Conservation (phyloP, 441 rosid genomes). For the Hypseocharis bilobata region DNA sequence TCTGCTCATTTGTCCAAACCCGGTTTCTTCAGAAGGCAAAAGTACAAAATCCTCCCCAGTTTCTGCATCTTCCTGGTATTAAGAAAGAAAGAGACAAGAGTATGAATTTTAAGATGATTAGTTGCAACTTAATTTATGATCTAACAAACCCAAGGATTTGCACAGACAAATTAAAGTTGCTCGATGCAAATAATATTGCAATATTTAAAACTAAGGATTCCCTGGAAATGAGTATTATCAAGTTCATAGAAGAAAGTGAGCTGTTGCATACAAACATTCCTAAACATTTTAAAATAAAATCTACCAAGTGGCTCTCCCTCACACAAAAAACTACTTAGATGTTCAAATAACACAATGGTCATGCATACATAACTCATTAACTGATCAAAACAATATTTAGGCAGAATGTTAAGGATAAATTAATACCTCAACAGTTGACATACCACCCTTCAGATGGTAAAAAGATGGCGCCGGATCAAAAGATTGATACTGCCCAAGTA, state of each 20-base stretch:
- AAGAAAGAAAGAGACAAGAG: conserved; percentile 11
- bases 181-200: no score
- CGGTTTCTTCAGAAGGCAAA: conserved; percentile 44
- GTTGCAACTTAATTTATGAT: neutral
- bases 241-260: neutral
- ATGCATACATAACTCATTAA: neutral
- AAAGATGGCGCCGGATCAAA: conserved; percentile 49
- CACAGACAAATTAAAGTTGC: neutral
- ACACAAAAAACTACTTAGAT: neutral
- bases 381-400: neutral
- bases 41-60: conserved; percentile 40
- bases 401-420: conserved; percentile 10
- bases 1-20: conserved; percentile 37
- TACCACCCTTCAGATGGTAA: conserved; percentile 43
- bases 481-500: conserved; percentile 54
- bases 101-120: neutral
- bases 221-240: neutral
- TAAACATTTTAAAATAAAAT: neutral
- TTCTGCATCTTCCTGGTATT: conserved; percentile 46
- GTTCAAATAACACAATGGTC: neutral
- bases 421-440: conserved; percentile 57
- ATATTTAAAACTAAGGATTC: neutral
- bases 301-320: no score
- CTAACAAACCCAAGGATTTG: neutral
- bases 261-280: neutral